phyloP scores from a whole-genome alignment of 2,329 filamentous ascomycete genomes.

The Zarea fungicola region DNA sequence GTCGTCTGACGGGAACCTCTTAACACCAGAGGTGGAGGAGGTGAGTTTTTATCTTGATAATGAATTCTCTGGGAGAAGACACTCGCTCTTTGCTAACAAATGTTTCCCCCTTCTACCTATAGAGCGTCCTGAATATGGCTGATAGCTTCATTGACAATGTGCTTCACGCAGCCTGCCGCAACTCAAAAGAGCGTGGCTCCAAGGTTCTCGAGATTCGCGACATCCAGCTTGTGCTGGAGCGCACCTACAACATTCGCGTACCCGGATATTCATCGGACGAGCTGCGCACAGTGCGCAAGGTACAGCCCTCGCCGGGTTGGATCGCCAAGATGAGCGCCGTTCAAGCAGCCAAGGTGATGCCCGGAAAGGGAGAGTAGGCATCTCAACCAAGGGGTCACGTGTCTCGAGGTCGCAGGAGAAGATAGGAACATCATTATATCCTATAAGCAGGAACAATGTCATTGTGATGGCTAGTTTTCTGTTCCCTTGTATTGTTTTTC shows the following conservation, averaged over 20 bases:
- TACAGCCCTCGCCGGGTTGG: constrained; percentile 83
- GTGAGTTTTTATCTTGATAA: constrained; percentile 37
- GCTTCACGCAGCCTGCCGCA: constrained; percentile 77
- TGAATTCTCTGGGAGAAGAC: too few species aligned
- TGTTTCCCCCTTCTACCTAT: not conserved
- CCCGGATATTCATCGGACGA: constrained; percentile 94
- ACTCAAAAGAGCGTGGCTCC: constrained; percentile 88
- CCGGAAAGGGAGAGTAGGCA: constrained; percentile 53
- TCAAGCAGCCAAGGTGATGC: constrained; percentile 82
- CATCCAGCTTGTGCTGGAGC: constrained; percentile 75
- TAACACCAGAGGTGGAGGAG: constrained; percentile 94
- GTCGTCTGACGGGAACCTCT: constrained; percentile 67
- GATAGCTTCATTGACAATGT: constrained; percentile 95
- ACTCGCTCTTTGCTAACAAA: constrained; percentile 18
- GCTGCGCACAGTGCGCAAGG: constrained; percentile 87
- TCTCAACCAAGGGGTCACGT: too few species aligned
- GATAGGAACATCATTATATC: too few species aligned
- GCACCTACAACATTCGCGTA: constrained; percentile 85
- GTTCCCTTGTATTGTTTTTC: too few species aligned
- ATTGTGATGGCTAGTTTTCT: too few species aligned
- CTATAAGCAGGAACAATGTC: too few species aligned
- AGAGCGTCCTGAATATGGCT: constrained; percentile 83
- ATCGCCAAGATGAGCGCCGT: constrained; percentile 96
- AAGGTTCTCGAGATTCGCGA: constrained; percentile 87
- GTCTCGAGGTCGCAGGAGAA: too few species aligned